Conservation (phyloP, 495 filamentous ascomycete genomes). For the Tuber indicum region DNA sequence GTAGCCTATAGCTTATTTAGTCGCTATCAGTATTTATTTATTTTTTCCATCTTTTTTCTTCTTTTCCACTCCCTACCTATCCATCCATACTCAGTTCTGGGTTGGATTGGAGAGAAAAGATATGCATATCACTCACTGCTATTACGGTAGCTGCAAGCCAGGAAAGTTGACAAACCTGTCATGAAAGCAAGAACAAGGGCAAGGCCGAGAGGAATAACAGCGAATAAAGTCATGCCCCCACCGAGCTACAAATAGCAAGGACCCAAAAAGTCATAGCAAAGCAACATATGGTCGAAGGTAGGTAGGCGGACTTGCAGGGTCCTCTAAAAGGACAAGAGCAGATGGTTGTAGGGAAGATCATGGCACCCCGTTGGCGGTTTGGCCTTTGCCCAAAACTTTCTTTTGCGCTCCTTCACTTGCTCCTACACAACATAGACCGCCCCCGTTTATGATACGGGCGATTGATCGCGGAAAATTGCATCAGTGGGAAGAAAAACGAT, state of each 20-base stretch:
- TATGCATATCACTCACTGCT: not conserved
- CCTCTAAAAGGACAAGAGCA: constrained; percentile 23
- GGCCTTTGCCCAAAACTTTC: constrained; percentile 25
- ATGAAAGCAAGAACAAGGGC: not conserved
- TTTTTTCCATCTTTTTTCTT: constrained; percentile 3
- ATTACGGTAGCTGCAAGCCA: not conserved
- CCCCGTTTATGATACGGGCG: not conserved
- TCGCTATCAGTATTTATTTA: not conserved
- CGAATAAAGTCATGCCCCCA: not conserved
- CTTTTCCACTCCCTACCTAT: not conserved
- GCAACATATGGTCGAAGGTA: not conserved
- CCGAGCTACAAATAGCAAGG: not conserved
- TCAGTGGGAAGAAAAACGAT: not conserved
- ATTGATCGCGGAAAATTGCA: constrained; percentile 4
- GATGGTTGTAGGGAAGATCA: constrained; percentile 15
- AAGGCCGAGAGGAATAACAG: not conserved
- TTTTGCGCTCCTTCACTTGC: not conserved
- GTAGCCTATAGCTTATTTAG: not conserved
- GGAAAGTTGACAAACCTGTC: not conserved
- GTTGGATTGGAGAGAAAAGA: not conserved
- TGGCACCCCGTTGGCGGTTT: constrained; percentile 23
- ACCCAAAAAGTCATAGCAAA: not conserved
- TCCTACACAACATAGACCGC: not conserved
- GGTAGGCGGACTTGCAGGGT: not conserved
- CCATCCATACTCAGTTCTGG: not conserved